Evolutionary conservation across 805 yeast genomes (phyloP), one percentile per base, ranked within the genome.

Genomic region (Cyberlindnera maritima): DNA sequence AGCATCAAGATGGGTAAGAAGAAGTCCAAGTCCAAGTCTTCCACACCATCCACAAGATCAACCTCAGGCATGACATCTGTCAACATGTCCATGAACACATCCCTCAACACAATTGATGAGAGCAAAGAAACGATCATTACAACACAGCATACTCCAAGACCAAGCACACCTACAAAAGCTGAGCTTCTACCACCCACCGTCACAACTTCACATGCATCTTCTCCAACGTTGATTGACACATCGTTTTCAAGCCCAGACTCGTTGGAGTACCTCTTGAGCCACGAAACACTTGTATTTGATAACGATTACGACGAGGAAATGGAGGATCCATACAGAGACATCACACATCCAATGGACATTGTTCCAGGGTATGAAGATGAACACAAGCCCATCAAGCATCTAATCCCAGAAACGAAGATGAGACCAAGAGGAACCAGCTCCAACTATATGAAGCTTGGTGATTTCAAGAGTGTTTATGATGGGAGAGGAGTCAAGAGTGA

Each of bases 341-440:
- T 57, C 11, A 34, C 48, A 13, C 64, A 59, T 43, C 63, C 63
- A 12, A 21, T 57, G 49, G 64, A 59, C 35, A 47, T 60, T 8
- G 31, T 28, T 2, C 37, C 40, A 5, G 47, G 33, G 23, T 36
- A 41, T 29, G 41, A 41, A 14, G 28, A 18, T 13, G 36, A 36
- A 11, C 29, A 48, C 20, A 28, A 21, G 13, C 8, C 38, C 3
- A 8, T 39, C 10, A 46, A 32, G 10, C 35, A 34, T 9, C 29
- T 48, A 32, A 36, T 33, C 7, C 47, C 39, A 15, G 40, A 44
- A 25, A 39, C 49, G 12, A 44, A 40, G 36, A 28, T 48, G 29
- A 43, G 50, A 31, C 51, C 49, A 26, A 54, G 58, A 47, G 51
- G 50, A 9, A 43, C 51, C 2, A 49, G 54, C 4, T 52, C 58